Percentiles rank a stretch among this genome's conserved stretches.
Evolutionary conservation across 2,329 filamentous ascomycete species (phyloP).

Genomic region (Diaporthe longicolla): DNA sequence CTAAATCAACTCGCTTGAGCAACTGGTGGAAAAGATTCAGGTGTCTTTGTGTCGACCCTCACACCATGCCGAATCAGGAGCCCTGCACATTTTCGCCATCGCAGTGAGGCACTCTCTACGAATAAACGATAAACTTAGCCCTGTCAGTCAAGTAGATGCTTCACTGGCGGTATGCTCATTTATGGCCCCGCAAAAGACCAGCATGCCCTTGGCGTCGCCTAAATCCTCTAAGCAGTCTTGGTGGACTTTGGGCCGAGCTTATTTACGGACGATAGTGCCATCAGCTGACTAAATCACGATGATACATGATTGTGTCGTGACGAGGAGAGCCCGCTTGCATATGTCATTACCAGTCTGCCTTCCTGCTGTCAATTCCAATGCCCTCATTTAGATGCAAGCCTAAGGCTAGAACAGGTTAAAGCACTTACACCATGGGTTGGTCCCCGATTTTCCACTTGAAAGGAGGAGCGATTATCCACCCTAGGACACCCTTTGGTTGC

Average conservation of each 20-base stretch:
- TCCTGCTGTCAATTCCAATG: background rate
- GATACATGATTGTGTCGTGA: background rate
- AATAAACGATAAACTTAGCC: background rate
- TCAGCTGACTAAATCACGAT: background rate
- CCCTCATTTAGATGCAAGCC: background rate
- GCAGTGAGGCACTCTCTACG: background rate
- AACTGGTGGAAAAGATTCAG: background rate
- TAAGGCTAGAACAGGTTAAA: background rate
- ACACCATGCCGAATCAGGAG: background rate
- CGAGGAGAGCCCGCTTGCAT: too few species aligned
- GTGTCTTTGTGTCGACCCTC: background rate
- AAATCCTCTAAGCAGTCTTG: background rate
- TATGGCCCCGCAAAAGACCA: background rate
- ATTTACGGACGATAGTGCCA: background rate
- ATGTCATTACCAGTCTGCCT: background rate
- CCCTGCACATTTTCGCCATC: background rate
- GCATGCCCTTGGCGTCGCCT: background rate
- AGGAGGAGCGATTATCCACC: background rate
- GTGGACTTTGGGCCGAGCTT: background rate
- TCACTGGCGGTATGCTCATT: background rate
- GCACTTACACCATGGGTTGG: background rate
- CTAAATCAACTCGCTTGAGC: too few species aligned
- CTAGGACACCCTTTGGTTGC: background rate
- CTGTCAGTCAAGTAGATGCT: background rate
- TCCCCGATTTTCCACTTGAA: too few species aligned